Base-by-base conservation (phyloP, 768 basidiomycete species). In the Mycena rosella region DNA sequence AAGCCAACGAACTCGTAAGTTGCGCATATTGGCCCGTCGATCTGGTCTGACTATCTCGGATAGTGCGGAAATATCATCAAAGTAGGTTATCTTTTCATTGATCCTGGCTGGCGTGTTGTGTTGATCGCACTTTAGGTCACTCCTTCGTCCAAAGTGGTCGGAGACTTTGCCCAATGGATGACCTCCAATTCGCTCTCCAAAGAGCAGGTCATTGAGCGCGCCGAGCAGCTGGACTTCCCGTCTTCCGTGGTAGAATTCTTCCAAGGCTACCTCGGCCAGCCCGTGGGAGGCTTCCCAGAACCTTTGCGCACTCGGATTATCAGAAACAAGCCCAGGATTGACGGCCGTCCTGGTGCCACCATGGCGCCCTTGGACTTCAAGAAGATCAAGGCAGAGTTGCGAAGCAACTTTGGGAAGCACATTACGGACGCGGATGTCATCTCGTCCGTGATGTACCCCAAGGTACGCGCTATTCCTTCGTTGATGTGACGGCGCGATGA, bases 81-180 rank as follows among this genome's bases (percentile, higher is more conserved):
- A 87, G 89, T 86, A 74, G 40, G 7, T 48, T 49, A 53, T 47
- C 11, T 34, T 53, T 40, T 52, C 40, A 34, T 42, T 40, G 29
- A 56, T 32, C 36, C 61, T 49, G 2, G n/a, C 26, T 42, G 34
- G 2, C 2, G 5, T 47, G 10, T n/a, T 60, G 10, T 63, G 59
- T 63, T 55, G 27, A 40, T 64, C 40, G 13, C 29, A n/a, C n/a
- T 36, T 22, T 74, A 90, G 89, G 97, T 99, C 73, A 99, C 98
- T 27, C 98, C 98, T 32, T 98, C 98, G 15, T 99, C 98, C 47
- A 99, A 99, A 84, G 95, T 97, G 53, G 96, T 98, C 54, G 98
- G 98, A 27, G 98, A 99, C 84, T 98, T 99, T 80, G 98, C 98
- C 20, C 98, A 99, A 81, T 98, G 93, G 92, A 96, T 98, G 96